These are phyloP conservation scores for Naegleria lovaniensis DNA, from an alignment of 208 protist genomes.

Conservation along the genomic window DNA sequence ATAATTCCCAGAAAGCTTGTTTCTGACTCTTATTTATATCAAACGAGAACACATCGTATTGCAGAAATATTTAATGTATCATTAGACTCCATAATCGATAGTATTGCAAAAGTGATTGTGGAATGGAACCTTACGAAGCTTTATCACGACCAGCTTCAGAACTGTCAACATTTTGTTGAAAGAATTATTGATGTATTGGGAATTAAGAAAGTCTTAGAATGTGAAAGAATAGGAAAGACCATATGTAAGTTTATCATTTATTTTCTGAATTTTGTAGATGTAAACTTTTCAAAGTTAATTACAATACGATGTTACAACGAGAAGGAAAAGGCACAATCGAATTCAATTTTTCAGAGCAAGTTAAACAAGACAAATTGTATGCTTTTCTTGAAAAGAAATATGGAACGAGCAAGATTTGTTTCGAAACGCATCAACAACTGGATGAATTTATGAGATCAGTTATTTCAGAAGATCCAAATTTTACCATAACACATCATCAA, in stretches of 20 bases:
- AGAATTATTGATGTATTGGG: background rate
- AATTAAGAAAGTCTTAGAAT: background rate
- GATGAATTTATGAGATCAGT: background rate
- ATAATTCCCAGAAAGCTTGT: background rate
- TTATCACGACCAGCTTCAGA: background rate
- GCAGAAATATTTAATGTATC: background rate
- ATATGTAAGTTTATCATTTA: background rate
- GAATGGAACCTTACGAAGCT: background rate
- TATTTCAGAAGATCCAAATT: conserved; percentile 4
- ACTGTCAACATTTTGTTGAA: conserved; percentile 24
- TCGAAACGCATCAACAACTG: background rate
- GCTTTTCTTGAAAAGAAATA: background rate
- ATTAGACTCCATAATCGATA: background rate
- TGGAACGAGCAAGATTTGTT: background rate
- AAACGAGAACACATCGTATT: background rate
- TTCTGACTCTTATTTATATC: background rate
- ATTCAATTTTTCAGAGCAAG: background rate
- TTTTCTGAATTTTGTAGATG: background rate
- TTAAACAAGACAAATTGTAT: background rate
- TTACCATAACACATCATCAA: background rate
- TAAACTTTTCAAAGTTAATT: background rate
- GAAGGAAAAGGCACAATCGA: background rate
- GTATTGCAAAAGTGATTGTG: background rate
- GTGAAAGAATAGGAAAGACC: background rate
- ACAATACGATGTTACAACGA: background rate